phyloP scores from a whole-genome alignment of 2,329 filamentous ascomycete species.

The Penicillium concentricum region DNA sequence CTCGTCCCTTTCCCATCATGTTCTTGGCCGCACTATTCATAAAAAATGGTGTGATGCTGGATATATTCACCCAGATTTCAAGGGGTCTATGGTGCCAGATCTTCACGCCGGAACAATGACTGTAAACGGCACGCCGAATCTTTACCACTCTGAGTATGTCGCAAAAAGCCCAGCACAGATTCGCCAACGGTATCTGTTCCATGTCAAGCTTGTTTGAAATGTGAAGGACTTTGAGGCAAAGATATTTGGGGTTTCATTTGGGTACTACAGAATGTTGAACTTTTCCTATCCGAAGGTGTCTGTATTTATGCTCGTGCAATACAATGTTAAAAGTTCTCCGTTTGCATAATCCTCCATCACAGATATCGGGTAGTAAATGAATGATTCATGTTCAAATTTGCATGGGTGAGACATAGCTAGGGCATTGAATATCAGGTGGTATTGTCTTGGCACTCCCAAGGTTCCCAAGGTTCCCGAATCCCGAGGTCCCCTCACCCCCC shows the following conservation, averaged over 20 bases:
- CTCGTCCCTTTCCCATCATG: not conserved
- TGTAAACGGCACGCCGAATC: rapidly evolving
- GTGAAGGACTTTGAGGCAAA: not conserved
- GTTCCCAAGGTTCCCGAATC: not conserved
- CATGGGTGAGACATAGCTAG: not conserved
- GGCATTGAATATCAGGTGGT: not conserved
- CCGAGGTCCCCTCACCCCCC: not conserved
- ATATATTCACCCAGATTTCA: constrained; percentile 9
- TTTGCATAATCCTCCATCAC: not conserved
- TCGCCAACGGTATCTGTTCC: constrained; percentile 39
- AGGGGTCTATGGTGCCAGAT: constrained; percentile 10
- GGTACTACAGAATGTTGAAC: not conserved
- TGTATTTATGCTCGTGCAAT: not conserved
- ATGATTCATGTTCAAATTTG: not conserved
- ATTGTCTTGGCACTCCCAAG: not conserved
- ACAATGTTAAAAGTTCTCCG: not conserved
- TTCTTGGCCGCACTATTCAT: not conserved
- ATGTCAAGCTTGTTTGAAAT: constrained; percentile 26
- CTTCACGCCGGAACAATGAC: not conserved
- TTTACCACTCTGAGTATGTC: constrained; percentile 40
- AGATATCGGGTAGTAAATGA: not conserved
- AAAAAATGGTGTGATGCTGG: constrained; percentile 9
- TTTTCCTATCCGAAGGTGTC: not conserved
- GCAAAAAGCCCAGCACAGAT: constrained; percentile 43
- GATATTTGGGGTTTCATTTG: not conserved